Evolutionary conservation across 2,329 filamentous ascomycete genomes (phyloP), one percentile per base, ranked within the genome.

Genomic region (Neophaeococcomyces aloes): DNA sequence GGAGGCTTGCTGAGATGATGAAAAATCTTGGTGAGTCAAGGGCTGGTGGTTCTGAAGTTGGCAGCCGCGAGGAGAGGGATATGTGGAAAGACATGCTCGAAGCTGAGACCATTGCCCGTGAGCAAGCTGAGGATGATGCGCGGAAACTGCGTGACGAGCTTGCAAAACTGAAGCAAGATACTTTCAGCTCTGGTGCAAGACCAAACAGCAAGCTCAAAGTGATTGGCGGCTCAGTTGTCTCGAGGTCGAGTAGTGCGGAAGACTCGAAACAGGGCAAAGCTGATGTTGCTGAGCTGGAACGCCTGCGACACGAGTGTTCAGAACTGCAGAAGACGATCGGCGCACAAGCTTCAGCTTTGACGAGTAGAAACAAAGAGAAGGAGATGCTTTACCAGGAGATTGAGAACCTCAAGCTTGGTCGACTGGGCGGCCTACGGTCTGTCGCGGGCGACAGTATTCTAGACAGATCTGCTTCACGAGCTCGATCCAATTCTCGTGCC

Each of bases 11-110:
- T 0, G 87, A 94, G 54, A 78, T 88, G 51, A 79, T 94, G 56
- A 79, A 77, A 53, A 72, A 74, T 2, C 68, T 82, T 60, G 72
- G 73, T 23, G 76, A 77, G 38, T 66, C 65, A 27, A 65, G 67
- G 52, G 56, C 59, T 49, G 54, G 70, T 63, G 51, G 69, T 61
- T 66, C 71, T 57, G 58, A 73, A 59, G 49, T 70, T 57, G 60
- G 76, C 65, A 56, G 65, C 42, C 56, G 66, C 53, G 61, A 70
- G 50, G 61, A 72, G 59, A 60, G 70, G 59, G 86, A 93, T 49
- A 89, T 95, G 62, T 94, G 86, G 82, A 94, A 94, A 61, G 89
- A 95, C 55, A 76, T 96, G 48, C 75, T 95, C 19, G 86, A 95
- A 58, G 86, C 91, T 52, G 91, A 98, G 63, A 91, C 85, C 2